A percentile compares a stretch with the other conserved stretches of the same genome.
phyloP scores from a whole-genome alignment of 257 asterid species.

The Solanum phureja region DNA sequence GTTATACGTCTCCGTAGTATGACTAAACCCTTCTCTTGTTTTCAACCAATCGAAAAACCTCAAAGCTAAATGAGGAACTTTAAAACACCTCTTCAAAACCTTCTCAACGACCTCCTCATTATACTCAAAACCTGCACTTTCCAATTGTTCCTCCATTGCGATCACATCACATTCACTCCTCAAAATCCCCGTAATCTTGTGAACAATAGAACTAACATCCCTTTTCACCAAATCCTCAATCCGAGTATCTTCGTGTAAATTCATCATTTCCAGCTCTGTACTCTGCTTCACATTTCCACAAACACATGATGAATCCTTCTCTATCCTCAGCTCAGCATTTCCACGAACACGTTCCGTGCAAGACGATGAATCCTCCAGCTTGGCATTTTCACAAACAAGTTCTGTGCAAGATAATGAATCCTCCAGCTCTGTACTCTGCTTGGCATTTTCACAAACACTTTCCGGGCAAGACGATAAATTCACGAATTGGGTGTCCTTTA shows the following conservation, averaged over 20 bases:
- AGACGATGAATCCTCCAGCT: background rate
- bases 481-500: conserved; percentile 5
- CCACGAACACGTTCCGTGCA: conserved; percentile 28
- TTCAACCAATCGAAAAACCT: conserved; percentile 74
- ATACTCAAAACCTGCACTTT: conserved; percentile 24
- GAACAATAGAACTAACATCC: conserved; percentile 54
- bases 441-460: conserved; percentile 56
- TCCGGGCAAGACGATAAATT: background rate
- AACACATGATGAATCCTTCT: conserved; percentile 15
- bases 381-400: conserved; percentile 58
- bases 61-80: conserved; percentile 64
- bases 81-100: conserved; percentile 80
- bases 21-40: conserved; percentile 35
- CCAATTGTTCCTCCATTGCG: conserved; percentile 61
- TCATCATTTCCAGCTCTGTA: background rate
- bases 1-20: conserved; percentile 40
- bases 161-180: conserved; percentile 25
- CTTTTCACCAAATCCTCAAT: background rate
- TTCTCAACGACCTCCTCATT: conserved; percentile 52
- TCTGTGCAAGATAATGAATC: background rate
- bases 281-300: conserved; percentile 46
- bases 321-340: conserved; percentile 36
- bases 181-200: conserved; percentile 51
- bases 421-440: background rate
- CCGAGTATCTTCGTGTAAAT: background rate